These are phyloP conservation scores for Triadica sebifera DNA, from an alignment of 345 rosid genomes.

Conservation along the genomic window DNA sequence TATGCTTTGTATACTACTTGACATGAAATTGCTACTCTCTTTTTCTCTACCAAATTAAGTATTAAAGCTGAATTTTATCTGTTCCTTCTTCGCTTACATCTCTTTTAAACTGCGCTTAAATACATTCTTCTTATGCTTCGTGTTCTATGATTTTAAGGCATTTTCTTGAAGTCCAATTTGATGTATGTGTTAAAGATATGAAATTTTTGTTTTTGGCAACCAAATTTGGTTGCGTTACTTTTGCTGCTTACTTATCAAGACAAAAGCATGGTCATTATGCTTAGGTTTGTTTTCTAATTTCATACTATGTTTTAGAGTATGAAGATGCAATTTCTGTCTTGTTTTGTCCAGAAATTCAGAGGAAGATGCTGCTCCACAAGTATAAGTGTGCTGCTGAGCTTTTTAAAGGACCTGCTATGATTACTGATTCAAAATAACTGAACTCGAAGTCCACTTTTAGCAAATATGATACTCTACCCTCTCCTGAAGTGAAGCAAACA, in stretches of 20 bases:
- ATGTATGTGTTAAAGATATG: background rate
- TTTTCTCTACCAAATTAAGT: background rate
- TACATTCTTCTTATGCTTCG: background rate
- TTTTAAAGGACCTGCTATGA: constrained; percentile 18
- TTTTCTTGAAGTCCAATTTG: background rate
- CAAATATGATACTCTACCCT: constrained; percentile 15
- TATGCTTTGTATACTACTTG: background rate
- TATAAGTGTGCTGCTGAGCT: background rate
- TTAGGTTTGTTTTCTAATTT: background rate
- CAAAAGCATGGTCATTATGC: background rate
- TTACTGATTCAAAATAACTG: constrained; percentile 23
- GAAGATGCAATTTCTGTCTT: background rate
- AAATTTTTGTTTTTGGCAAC: background rate
- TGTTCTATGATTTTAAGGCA: background rate
- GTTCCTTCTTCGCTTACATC: background rate
- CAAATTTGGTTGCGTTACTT: background rate
- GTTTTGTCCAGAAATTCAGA: constrained; percentile 9
- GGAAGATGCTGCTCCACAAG: constrained; percentile 3
- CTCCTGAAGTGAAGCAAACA: constrained; percentile 35
- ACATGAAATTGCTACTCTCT: background rate
- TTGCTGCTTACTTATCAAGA: background rate
- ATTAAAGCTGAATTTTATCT: background rate
- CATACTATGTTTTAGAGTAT: background rate
- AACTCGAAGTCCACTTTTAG: constrained; percentile 1
- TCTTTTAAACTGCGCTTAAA: background rate